These are phyloP conservation scores for Chrysopogon serrulatus DNA, from an alignment of 176 grass and related monocot genomes.

Conservation along the genomic window DNA sequence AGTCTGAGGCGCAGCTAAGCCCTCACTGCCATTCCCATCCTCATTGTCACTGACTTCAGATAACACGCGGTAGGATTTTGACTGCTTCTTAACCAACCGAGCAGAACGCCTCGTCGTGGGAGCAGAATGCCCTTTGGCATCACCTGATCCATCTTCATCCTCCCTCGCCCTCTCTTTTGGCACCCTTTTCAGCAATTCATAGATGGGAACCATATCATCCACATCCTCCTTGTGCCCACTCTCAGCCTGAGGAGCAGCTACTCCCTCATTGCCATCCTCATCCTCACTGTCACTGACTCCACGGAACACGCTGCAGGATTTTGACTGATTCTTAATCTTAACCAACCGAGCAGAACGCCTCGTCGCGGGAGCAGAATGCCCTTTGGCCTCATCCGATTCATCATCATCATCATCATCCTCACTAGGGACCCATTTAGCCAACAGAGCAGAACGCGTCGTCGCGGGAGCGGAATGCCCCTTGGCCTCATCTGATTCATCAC, in stretches of 20 bases:
- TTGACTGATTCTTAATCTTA: slow-evolving; percentile 23
- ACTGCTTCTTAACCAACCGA: slow-evolving; percentile 17
- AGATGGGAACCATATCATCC: slow-evolving; percentile 38
- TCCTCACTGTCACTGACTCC: slow-evolving; percentile 43
- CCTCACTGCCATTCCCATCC: neutral
- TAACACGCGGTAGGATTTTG: neutral
- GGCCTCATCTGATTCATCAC: neutral
- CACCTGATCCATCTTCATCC: neutral
- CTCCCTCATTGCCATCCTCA: neutral
- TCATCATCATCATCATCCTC: neutral
- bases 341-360: slow-evolving; percentile 32
- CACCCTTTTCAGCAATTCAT: slow-evolving; percentile 25
- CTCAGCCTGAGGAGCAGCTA: slow-evolving; percentile 5
- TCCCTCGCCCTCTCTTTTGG: neutral
- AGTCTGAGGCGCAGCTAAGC: neutral
- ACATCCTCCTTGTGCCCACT: neutral
- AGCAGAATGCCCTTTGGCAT: neutral
- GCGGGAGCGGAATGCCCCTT: neutral
- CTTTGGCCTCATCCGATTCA: neutral
- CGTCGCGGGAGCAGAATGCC: neutral
- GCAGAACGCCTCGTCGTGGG: slow-evolving; percentile 26
- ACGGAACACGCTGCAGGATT: neutral
- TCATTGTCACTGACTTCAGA: slow-evolving; percentile 42
- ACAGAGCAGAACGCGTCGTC: slow-evolving; percentile 31
- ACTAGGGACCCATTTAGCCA: neutral